phyloP scores from a whole-genome alignment of 2,329 filamentous ascomycete species.

The Aspergillus thermomutatus region DNA sequence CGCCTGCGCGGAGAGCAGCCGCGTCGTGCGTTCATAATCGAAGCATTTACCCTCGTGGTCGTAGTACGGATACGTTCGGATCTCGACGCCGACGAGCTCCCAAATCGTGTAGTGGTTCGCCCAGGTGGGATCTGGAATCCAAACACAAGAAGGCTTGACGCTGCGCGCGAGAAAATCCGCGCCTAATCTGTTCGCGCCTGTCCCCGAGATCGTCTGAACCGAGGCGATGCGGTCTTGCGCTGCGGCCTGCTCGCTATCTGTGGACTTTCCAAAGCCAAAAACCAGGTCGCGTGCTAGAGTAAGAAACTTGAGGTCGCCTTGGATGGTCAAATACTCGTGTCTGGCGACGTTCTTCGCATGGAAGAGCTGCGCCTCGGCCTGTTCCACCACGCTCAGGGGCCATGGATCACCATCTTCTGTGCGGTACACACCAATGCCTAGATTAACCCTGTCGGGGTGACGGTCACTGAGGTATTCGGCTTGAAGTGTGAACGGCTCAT shows the following conservation, averaged over 20 bases:
- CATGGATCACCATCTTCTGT: conserved; percentile 90
- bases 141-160: conserved; percentile 52
- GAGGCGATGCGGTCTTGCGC: conserved; percentile 36
- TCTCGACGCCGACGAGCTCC: conserved; percentile 72
- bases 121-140: conserved; percentile 93
- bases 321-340: conserved; percentile 96
- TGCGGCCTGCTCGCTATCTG: conserved; percentile 11
- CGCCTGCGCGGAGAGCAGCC: conserved; percentile 56
- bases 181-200: conserved; percentile 39
- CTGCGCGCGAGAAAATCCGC: conserved; percentile 17
- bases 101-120: conserved; percentile 98
- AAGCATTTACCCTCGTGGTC: conserved; percentile 12
- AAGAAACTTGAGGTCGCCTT: conserved; percentile 77
- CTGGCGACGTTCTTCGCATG: conserved; percentile 81
- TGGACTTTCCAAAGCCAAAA: conserved; percentile 52
- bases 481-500: conserved; percentile 25
- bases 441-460: conserved; percentile 73
- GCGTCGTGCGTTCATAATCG: conserved; percentile 16
- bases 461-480: conserved; percentile 66
- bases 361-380: conserved; percentile 12
- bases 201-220: conserved; percentile 91
- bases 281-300: conserved; percentile 81
- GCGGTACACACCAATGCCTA: conserved; percentile 90
- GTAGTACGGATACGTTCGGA: conserved; percentile 46
- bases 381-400: conserved; percentile 84